Percentiles rank a stretch among this genome's conserved stretches.
Evolutionary conservation across 2,329 filamentous ascomycete genomes (phyloP).

Genomic region (Corinectria fuckeliana): DNA sequence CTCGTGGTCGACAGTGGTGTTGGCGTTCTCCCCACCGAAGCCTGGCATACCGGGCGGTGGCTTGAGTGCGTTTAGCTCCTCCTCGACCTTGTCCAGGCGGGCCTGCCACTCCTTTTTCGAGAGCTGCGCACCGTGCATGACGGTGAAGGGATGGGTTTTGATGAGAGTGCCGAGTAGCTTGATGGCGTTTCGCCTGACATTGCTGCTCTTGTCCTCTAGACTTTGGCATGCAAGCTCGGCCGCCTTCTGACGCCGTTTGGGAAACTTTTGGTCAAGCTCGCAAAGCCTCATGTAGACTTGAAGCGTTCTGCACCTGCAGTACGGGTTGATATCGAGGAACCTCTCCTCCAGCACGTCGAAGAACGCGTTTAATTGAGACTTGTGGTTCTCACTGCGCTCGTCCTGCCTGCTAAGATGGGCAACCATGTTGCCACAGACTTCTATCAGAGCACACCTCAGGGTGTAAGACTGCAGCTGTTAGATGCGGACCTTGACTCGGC

Average conservation of each 20-base stretch:
- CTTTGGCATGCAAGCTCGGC: slow-evolving; percentile 88
- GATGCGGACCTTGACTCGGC: not conserved
- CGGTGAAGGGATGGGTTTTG: slow-evolving; percentile 91
- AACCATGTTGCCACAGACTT: slow-evolving; percentile 96
- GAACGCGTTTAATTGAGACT: slow-evolving; percentile 94
- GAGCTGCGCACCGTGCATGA: slow-evolving; percentile 88
- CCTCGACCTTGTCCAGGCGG: slow-evolving; percentile 81
- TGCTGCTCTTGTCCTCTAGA: slow-evolving; percentile 97
- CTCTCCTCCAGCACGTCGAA: slow-evolving; percentile 96
- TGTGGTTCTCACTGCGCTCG: slow-evolving; percentile 89
- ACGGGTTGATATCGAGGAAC: slow-evolving; percentile 95
- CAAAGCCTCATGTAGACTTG: slow-evolving; percentile 94
- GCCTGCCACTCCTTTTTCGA: slow-evolving; percentile 85
- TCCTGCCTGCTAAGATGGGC: slow-evolving; percentile 88
- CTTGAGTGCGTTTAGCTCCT: slow-evolving; percentile 80
- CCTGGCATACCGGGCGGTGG: slow-evolving; percentile 75
- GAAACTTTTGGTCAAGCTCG: slow-evolving; percentile 94
- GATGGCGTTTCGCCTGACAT: slow-evolving; percentile 93
- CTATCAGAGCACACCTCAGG: slow-evolving; percentile 89
- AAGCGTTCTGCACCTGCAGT: slow-evolving; percentile 88
- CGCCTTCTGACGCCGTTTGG: slow-evolving; percentile 86
- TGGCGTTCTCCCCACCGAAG: slow-evolving; percentile 66
- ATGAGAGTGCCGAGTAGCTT: slow-evolving; percentile 88
- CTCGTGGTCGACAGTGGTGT: slow-evolving; percentile 75
- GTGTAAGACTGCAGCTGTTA: slow-evolving; percentile 75